A percentile compares a stretch with the other conserved stretches of the same genome.
These are phyloP conservation scores for Sutorius australiensis DNA, from an alignment of 768 basidiomycete species.

Conservation along the genomic window DNA sequence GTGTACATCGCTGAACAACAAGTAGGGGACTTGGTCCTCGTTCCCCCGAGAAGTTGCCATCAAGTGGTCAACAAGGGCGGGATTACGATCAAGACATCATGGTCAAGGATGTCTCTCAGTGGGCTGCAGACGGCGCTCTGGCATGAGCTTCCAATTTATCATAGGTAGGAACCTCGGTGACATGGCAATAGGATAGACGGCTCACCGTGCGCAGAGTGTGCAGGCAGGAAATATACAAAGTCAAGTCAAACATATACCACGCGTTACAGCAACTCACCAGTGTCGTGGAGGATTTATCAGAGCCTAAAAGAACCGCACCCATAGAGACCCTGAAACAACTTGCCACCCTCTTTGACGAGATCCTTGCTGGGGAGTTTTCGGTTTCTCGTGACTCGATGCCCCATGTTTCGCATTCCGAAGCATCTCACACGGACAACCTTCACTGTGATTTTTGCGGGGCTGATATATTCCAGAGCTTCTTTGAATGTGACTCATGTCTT, in stretches of 20 bases:
- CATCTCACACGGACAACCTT: conserved; percentile 29
- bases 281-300: conserved; percentile 7
- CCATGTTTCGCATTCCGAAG: conserved; percentile 27
- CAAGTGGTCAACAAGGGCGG: conserved; percentile 82
- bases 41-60: conserved; percentile 78
- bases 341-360: conserved; percentile 45
- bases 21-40: conserved; percentile 73
- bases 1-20: conserved; percentile 72
- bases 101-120: conserved; percentile 78
- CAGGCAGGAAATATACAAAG: conserved; percentile 69
- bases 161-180: conserved; percentile 45
- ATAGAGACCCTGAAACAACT: conserved; percentile 33
- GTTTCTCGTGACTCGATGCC: conserved; percentile 32
- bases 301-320: background rate
- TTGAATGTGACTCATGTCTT: conserved; percentile 59
- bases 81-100: conserved; percentile 77
- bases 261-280: conserved; percentile 40
- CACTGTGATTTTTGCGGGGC: conserved; percentile 77
- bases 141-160: conserved; percentile 77
- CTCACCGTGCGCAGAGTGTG: conserved; percentile 55
- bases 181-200: background rate
- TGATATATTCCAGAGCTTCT: conserved; percentile 80
- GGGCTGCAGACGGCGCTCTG: conserved; percentile 59
- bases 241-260: conserved; percentile 63
- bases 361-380: conserved; percentile 44